These are phyloP conservation scores for Pseudocercospora fijiensis DNA, from an alignment of 2,329 filamentous ascomycete genomes.

Conservation along the genomic window DNA sequence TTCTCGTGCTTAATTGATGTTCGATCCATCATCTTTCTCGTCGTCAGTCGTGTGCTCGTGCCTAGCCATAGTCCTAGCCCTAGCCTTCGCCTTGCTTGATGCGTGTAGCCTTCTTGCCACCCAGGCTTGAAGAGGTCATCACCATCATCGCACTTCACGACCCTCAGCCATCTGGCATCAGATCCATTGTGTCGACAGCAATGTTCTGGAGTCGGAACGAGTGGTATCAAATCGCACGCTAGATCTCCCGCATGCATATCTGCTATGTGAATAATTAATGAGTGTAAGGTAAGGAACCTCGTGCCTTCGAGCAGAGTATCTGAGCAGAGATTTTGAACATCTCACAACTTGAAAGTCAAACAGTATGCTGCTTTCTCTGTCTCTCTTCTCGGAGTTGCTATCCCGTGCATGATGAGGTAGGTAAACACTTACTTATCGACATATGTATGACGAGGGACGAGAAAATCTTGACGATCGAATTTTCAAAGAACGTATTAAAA, in stretches of 20 bases:
- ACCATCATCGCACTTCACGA: neutral
- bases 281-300: neutral
- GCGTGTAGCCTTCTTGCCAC: neutral
- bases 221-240: too few species aligned
- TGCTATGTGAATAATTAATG: neutral
- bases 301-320: neutral
- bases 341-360: too few species aligned
- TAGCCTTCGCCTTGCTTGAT: neutral
- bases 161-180: neutral
- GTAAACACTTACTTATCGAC: too few species aligned
- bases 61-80: too few species aligned
- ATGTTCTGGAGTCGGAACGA: neutral
- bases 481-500: too few species aligned
- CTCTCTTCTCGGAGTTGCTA: too few species aligned
- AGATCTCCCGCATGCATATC: neutral
- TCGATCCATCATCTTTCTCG: constrained; percentile 9
- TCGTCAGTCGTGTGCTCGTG: neutral
- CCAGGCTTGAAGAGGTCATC: neutral
- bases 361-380: too few species aligned
- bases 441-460: too few species aligned
- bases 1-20: constrained; percentile 18
- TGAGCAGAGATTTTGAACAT: too few species aligned
- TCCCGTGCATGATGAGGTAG: too few species aligned
- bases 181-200: neutral
- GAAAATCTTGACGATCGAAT: too few species aligned